Conservation (phyloP, 495 filamentous ascomycete genomes). For the Astrocystis sublimbata region DNA sequence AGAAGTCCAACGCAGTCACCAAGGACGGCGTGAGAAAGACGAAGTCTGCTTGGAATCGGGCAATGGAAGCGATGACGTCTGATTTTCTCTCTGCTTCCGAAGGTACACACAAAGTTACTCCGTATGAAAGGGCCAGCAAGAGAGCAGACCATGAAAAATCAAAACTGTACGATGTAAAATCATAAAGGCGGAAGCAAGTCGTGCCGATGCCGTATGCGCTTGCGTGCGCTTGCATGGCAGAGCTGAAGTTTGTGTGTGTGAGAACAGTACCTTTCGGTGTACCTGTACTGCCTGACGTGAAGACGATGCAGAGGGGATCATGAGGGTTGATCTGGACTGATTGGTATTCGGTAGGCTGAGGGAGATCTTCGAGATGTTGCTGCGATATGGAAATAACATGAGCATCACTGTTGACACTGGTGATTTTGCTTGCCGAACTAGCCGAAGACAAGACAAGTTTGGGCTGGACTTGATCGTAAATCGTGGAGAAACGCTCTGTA, state of each 20-base stretch:
- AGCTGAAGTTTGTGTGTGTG: constrained; percentile 42
- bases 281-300: constrained; percentile 64
- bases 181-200: constrained; percentile 51
- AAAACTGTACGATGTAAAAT: constrained; percentile 63
- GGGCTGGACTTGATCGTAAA: no score
- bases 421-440: no score
- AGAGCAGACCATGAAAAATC: constrained; percentile 59
- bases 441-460: no score
- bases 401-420: no score
- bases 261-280: constrained; percentile 50
- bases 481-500: no score
- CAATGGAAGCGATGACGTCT: constrained; percentile 31
- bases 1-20: constrained; percentile 44
- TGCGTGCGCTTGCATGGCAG: constrained; percentile 37
- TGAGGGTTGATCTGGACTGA: constrained; percentile 16
- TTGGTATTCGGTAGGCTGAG: neutral
- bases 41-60: constrained; percentile 51
- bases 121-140: constrained; percentile 53
- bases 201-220: constrained; percentile 37
- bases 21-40: constrained; percentile 55
- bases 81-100: constrained; percentile 30
- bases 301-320: constrained; percentile 51
- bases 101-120: constrained; percentile 38
- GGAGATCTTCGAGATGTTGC: neutral
- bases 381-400: no score